phyloP scores from a whole-genome alignment of 1,284 basidiomycete species.

The Naganishia cerealis region DNA sequence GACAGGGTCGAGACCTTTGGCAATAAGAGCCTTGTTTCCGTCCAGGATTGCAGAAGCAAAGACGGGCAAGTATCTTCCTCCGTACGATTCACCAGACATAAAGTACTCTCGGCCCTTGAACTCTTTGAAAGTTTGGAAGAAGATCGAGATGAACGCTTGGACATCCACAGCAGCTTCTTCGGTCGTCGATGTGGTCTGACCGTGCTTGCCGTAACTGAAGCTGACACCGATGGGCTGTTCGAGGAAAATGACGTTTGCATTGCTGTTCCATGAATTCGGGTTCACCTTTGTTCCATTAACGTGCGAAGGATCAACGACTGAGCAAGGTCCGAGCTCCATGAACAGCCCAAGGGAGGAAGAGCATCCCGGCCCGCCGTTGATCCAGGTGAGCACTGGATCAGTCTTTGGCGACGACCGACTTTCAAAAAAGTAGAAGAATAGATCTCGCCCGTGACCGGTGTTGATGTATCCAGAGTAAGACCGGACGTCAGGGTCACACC shows the following conservation, averaged over 20 bases:
- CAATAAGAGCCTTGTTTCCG: slow-evolving; percentile 65
- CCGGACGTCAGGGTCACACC: slow-evolving; percentile 52
- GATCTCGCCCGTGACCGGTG: slow-evolving; percentile 68
- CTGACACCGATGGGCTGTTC: slow-evolving; percentile 64
- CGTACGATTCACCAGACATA: slow-evolving; percentile 67
- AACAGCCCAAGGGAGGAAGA: slow-evolving; percentile 56
- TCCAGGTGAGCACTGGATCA: slow-evolving; percentile 55
- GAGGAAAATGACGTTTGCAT: slow-evolving; percentile 55
- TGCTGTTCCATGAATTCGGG: slow-evolving; percentile 57
- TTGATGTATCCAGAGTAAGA: slow-evolving; percentile 57
- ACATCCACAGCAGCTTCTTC: slow-evolving; percentile 72
- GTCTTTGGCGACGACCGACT: slow-evolving; percentile 66
- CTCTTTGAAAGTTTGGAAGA: slow-evolving; percentile 70
- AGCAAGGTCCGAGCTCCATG: slow-evolving; percentile 57
- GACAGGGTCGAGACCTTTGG: slow-evolving; percentile 67
- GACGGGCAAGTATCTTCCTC: slow-evolving; percentile 76
- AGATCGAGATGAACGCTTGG: slow-evolving; percentile 69
- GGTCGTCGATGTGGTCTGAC: slow-evolving; percentile 62
- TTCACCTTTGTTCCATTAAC: slow-evolving; percentile 55
- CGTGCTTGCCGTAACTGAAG: slow-evolving; percentile 67
- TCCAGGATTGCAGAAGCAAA: slow-evolving; percentile 78
- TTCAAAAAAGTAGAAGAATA: slow-evolving; percentile 86
- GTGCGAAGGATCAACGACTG: slow-evolving; percentile 46
- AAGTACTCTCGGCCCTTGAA: slow-evolving; percentile 67
- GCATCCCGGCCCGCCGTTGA: slow-evolving; percentile 56